phyloP scores from a whole-genome alignment of 208 protist species.

The Trypanosoma mega region DNA sequence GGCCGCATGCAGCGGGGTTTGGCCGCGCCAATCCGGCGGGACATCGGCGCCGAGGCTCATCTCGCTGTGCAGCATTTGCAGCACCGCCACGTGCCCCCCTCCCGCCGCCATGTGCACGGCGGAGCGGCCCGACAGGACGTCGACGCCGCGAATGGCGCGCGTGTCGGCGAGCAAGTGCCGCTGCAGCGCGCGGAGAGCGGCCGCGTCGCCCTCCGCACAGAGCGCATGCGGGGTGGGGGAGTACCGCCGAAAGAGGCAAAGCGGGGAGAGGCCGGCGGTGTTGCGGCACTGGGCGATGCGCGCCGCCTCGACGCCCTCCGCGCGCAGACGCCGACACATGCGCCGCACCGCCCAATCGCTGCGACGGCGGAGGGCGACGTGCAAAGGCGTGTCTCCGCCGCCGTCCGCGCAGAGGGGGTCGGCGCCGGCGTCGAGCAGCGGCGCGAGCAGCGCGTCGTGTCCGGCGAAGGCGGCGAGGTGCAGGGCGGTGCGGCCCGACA shows the following conservation, averaged over 20 bases:
- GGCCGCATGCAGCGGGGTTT: conserved; percentile 78
- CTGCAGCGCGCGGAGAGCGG: conserved; percentile 43
- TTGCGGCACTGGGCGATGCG: conserved; percentile 32
- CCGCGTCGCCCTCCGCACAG: conserved; percentile 51
- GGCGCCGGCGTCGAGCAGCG: conserved; percentile 45
- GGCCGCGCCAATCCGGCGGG: conserved; percentile 45
- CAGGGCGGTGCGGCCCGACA: conserved; percentile 58
- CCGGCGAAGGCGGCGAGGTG: conserved; percentile 57
- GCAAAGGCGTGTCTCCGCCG: conserved; percentile 55
- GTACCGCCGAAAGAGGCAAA: conserved; percentile 53
- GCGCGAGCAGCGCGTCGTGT: conserved; percentile 37
- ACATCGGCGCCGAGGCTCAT: conserved; percentile 22
- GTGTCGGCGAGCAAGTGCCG: conserved; percentile 71
- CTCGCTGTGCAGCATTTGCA: conserved; percentile 60
- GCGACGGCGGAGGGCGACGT: conserved; percentile 55
- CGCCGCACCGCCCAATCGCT: conserved; percentile 46
- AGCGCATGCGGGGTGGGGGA: conserved; percentile 63
- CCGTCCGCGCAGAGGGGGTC: conserved; percentile 30
- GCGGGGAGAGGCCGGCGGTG: conserved; percentile 45
- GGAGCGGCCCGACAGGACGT: conserved; percentile 38
- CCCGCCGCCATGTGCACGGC: conserved; percentile 51
- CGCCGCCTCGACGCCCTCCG: conserved; percentile 20
- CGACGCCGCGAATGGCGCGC: conserved; percentile 28
- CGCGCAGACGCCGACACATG: conserved; percentile 52
- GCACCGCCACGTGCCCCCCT: conserved; percentile 35